phyloP scores from a whole-genome alignment of 2,329 filamentous ascomycete genomes.

The Colletotrichum somersetense region DNA sequence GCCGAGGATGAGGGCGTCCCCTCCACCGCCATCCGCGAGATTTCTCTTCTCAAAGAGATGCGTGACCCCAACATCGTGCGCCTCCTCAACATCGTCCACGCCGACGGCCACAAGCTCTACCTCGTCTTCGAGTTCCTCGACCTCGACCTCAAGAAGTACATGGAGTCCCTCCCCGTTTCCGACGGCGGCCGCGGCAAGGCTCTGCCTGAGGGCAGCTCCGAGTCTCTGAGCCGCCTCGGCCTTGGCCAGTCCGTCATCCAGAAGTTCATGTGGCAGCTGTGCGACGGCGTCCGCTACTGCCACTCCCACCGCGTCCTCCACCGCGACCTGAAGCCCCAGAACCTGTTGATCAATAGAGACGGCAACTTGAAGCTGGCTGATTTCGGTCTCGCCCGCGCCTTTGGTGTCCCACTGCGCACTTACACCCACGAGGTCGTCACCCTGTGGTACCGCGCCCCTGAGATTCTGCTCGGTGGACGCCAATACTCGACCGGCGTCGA shows the following conservation, averaged over 20 bases:
- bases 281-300: conserved; percentile 87
- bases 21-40: conserved; percentile 93
- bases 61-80: conserved; percentile 90
- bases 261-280: conserved; percentile 92
- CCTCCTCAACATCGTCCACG: conserved; percentile 92
- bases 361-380: conserved; percentile 92
- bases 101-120: conserved; percentile 94
- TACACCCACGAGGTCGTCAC: conserved; percentile 97
- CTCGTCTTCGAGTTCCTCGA: conserved; percentile 94
- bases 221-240: conserved; percentile 74
- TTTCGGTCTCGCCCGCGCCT: conserved; percentile 90
- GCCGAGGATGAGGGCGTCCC: conserved; percentile 95
- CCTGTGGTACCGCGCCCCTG: conserved; percentile 91
- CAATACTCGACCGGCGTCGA: conserved; percentile 96
- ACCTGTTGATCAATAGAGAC: conserved; percentile 86
- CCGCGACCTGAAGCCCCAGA: conserved; percentile 91
- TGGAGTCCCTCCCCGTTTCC: conserved; percentile 87
- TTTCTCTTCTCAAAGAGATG: conserved; percentile 95
- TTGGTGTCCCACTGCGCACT: conserved; percentile 89
- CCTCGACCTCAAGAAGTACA: conserved; percentile 94
- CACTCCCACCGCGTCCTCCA: conserved; percentile 90
- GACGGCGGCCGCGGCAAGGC: conserved; percentile 89
- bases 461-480: conserved; percentile 89
- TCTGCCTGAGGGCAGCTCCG: conserved; percentile 80
- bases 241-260: conserved; percentile 86